Conservation (phyloP, 192 early-diverging fungal species). For the Backusella luteola region DNA sequence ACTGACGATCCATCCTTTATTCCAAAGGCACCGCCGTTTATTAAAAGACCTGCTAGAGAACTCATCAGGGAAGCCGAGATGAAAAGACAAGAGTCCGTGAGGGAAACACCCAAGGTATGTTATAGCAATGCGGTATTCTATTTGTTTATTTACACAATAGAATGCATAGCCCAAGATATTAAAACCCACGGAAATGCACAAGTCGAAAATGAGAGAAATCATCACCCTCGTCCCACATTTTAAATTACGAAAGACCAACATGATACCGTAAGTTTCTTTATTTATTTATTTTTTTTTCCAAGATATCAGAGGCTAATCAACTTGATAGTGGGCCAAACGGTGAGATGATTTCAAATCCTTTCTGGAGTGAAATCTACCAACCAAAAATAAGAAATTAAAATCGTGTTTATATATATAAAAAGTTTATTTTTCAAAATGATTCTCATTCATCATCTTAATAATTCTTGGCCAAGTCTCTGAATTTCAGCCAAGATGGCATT, state of each 20-base stretch:
- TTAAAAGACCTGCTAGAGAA: background rate
- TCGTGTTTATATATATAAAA: background rate
- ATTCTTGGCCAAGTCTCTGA: slow-evolving; percentile 45
- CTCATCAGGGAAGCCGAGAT: background rate
- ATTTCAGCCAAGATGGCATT: slow-evolving; percentile 65
- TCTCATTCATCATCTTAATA: background rate
- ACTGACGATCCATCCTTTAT: background rate
- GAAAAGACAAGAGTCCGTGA: background rate
- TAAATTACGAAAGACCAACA: background rate
- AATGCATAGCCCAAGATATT: background rate
- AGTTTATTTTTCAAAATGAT: too few relatives aligned
- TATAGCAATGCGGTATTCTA: background rate
- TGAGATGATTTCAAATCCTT: background rate
- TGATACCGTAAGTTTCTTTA: background rate
- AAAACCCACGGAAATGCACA: background rate
- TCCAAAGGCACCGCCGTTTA: slow-evolving; percentile 1
- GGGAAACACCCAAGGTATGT: background rate
- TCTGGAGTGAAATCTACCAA: background rate
- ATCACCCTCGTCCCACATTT: background rate
- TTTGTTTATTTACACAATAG: background rate
- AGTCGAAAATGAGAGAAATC: background rate
- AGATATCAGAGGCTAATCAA: too few relatives aligned
- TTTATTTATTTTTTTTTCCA: background rate
- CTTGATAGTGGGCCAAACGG: background rate
- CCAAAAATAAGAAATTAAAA: slow-evolving; percentile 6